A percentile compares a stretch with the other conserved stretches of the same genome.
Evolutionary conservation across 148 eudicot species (phyloP).

Genomic region (Amaranthus hypochondriacus): DNA sequence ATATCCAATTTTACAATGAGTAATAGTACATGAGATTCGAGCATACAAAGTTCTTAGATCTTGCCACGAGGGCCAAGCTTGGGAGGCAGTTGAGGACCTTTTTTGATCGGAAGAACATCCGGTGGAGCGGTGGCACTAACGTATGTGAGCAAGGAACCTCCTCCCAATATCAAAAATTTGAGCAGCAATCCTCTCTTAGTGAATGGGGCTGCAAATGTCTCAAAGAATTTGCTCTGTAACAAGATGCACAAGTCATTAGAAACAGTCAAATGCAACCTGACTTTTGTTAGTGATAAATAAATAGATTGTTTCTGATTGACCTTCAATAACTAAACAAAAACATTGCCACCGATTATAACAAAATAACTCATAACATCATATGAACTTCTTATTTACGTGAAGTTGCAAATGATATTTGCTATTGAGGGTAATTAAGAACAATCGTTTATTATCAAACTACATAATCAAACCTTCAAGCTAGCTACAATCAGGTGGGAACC

Average conservation of each 20-base stretch:
- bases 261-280: background rate
- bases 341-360: too few relatives aligned
- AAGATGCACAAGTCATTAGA: constrained; percentile 1
- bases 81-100: constrained; percentile 96
- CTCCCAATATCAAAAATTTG: constrained; percentile 89
- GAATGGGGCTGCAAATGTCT: constrained; percentile 98
- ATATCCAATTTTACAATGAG: constrained; percentile 5
- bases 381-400: too few relatives aligned
- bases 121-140: constrained; percentile 73
- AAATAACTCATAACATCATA: too few relatives aligned
- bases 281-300: background rate
- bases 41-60: constrained; percentile 37
- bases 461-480: too few relatives aligned
- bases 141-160: constrained; percentile 77
- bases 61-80: constrained; percentile 93
- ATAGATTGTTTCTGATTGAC: too few relatives aligned
- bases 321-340: too few relatives aligned
- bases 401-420: too few relatives aligned
- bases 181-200: constrained; percentile 98
- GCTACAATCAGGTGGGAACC: too few relatives aligned
- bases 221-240: constrained; percentile 97
- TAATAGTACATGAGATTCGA: background rate
- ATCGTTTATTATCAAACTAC: too few relatives aligned
- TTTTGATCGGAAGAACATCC: constrained; percentile 74
- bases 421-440: too few relatives aligned